A percentile compares a stretch with the other conserved stretches of the same genome.
phyloP scores from a whole-genome alignment of 1,139 yeast species.

The Yamadazyma atlantica region DNA sequence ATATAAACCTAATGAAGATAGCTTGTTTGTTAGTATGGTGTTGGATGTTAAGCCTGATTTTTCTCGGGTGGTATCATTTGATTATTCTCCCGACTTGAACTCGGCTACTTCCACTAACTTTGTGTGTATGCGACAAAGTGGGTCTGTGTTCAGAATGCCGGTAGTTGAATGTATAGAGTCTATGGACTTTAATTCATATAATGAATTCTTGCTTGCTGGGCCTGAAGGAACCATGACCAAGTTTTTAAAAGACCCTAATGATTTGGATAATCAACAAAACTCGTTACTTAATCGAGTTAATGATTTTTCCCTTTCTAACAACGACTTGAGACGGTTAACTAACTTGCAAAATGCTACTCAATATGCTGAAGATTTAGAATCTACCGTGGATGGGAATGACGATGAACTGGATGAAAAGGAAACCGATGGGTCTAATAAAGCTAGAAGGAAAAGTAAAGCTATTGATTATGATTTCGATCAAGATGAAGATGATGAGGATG shows the following conservation, averaged over 20 bases:
- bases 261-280: constrained; percentile 8
- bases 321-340: constrained; percentile 22
- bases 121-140: constrained; percentile 88
- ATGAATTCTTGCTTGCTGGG: constrained; percentile 69
- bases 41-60: constrained; percentile 73
- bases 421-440: constrained; percentile 5
- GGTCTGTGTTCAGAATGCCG: constrained; percentile 80
- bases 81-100: constrained; percentile 62
- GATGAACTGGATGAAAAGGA: constrained; percentile 5
- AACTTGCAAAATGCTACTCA: constrained; percentile 11
- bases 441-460: constrained; percentile 20
- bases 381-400: constrained; percentile 28
- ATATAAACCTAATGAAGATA: constrained; percentile 44
- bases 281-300: constrained; percentile 14
- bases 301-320: constrained; percentile 20
- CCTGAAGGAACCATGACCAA: constrained; percentile 55
- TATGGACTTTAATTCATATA: constrained; percentile 65
- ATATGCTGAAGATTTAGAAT: constrained; percentile 26
- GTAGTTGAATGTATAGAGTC: constrained; percentile 68
- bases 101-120: constrained; percentile 52
- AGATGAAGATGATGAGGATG: constrained; percentile 25
- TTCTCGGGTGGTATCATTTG: constrained; percentile 83
- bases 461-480: constrained; percentile 20
- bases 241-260: constrained; percentile 26
- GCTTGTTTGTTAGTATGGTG: constrained; percentile 74